A percentile compares a stretch with the other conserved stretches of the same genome.
phyloP scores from a whole-genome alignment of 2,329 filamentous ascomycete species.

The Penicillium sp. region DNA sequence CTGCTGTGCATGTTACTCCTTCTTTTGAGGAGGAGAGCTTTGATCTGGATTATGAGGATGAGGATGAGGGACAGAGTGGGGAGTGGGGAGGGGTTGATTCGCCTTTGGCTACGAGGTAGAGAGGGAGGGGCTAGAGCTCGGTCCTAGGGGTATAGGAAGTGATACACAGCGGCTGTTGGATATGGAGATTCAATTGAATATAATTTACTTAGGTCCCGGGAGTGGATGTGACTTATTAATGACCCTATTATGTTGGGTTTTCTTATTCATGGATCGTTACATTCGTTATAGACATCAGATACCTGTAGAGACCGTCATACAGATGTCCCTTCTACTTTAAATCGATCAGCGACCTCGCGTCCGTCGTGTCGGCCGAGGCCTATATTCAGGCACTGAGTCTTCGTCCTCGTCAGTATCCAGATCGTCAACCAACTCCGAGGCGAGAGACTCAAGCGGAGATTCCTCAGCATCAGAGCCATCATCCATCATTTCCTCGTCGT shows the following conservation, averaged over 20 bases:
- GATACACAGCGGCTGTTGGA: background rate
- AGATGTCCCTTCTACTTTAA: background rate
- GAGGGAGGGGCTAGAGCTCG: conserved; percentile 5
- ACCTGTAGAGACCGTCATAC: background rate
- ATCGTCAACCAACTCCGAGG: conserved; percentile 11
- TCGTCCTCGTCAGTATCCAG: conserved; percentile 8
- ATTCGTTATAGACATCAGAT: background rate
- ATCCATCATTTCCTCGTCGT: conserved; percentile 8
- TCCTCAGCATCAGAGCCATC: background rate
- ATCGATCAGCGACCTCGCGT: conserved; percentile 18
- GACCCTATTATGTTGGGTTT: background rate
- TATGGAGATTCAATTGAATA: background rate
- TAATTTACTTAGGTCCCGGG: background rate
- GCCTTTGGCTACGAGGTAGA: conserved; percentile 19
- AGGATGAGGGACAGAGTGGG: conserved; percentile 13
- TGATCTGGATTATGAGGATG: conserved; percentile 20
- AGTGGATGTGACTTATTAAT: background rate
- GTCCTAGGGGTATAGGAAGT: background rate
- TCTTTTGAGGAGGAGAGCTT: conserved; percentile 24
- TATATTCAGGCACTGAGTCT: conserved; percentile 20
- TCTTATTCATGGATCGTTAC: no score
- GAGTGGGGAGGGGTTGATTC: conserved; percentile 22
- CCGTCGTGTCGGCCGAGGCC: conserved; percentile 21
- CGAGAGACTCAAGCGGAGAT: conserved; percentile 13
- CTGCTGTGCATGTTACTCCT: conserved; percentile 37